Evolutionary conservation across 306 rosid genomes (phyloP), one percentile per base, ranked within the genome.

Genomic region (Lathyrus sativus): DNA sequence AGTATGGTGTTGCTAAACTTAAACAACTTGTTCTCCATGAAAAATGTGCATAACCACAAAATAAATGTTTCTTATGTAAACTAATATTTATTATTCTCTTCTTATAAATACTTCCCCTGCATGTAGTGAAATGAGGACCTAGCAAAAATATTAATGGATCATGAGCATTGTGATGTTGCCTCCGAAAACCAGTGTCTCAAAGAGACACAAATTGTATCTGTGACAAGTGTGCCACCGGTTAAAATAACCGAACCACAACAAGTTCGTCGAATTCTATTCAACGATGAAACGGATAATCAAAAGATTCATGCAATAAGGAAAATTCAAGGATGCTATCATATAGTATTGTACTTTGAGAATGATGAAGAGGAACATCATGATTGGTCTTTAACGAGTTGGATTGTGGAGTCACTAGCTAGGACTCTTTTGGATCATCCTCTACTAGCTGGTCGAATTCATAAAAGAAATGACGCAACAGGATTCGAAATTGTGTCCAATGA

Each of bases 331-430:
- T 75, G 91, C 56, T 75, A 80, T 37, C 80, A 86, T 15, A 46
- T 80, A 10, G 76, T 84, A 24, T 24, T 85, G 10, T 88, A 74
- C 82, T 78, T 78, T 62, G 67, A 64, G 35, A 80, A 51, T 9
- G 2, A 17, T 18, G 50, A 22, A 0, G 50, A 65, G 2, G 80
- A 75, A 2, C 75, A 69, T 1, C 33, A 61, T 2, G 78, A 81
- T 41, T 80, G 87, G 85, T 14, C 54, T 31, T 67, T 85, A 22
- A 87, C 83, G 5, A 87, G 95, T 9, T 82, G 87, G 89, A 67
- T 57, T 22, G 75, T 65, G 51, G 88, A 88, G 73, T 84, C 95
- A 1, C 85, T 88, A 2, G 82, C 67, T 11, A 78, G 12, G 62
- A 81, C 79, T 0, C 12, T 88, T 6, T 33, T 56, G 71, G 80